Base-by-base conservation (phyloP, 306 rosid species). In the Spatholobus suberectus region DNA sequence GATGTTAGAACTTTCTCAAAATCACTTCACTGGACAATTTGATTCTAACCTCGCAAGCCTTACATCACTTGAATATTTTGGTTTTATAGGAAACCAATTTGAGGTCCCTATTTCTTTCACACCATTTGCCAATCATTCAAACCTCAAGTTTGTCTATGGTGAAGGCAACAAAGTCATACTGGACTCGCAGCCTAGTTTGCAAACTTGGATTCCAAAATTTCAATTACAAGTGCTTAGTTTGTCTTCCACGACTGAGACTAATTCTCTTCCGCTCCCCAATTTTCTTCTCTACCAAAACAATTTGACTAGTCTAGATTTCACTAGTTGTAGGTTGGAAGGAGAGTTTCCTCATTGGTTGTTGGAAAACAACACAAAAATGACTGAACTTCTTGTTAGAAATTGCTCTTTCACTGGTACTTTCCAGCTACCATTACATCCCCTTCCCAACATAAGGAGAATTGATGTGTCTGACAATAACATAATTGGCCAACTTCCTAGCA, bases 261-360 rank as follows among this genome's bases (percentile, higher is more conserved):
- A 18, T 15, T 72, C 44, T 29, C 17, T 72, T 8, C 77, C 77
- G 1, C 15, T 72, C 18, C 62, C 77, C 0, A 72, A 47, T 5
- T 47, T 72, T 47, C 77, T 72, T 72, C 27, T 72, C 27, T 72
- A 72, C 77, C 77, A 72, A 17, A 1, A 71, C 43, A 71, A 26
- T 6, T 46, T 71, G 41, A 24, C 17, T 46, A 0, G 2, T 6
- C 6, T 72, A 15, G 77, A 72, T 47, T 49, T 29, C 1, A 18
- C 47, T 51, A 6, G 77, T 51, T 44, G 61, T 18, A 32, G 34
- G 23, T 11, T 73, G 18, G 47, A 11, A 51, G 46, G 65, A 17
- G 34, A 27, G 0, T 63, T 77, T 20, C 81, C 81, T 11, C 34
- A 44, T 2, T 77, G 81, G 81, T 76, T 76, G 54, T n/a, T 76